Conservation (phyloP, 1,284 basidiomycete genomes). For the Ceratobasidium theobromae region DNA sequence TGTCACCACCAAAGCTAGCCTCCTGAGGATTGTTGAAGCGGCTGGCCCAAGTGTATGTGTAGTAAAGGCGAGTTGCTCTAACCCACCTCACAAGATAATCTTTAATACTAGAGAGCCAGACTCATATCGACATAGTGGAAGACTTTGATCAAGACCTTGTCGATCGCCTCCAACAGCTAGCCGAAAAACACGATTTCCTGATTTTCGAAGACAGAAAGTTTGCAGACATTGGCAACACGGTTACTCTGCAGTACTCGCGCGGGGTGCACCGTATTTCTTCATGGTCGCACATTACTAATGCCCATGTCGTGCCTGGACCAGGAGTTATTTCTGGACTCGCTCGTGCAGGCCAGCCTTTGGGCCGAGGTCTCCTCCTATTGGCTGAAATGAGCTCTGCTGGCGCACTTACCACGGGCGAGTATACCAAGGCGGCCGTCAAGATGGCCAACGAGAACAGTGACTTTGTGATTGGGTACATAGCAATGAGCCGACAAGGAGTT, state of each 20-base stretch:
- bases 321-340: slow-evolving; percentile 89
- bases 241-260: slow-evolving; percentile 89
- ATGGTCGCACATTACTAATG: slow-evolving; percentile 98
- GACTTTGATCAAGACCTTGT: slow-evolving; percentile 84
- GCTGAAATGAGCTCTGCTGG: slow-evolving; percentile 97
- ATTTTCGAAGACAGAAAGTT: slow-evolving; percentile 99
- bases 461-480: slow-evolving; percentile 96
- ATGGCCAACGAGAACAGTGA: slow-evolving; percentile 82
- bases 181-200: slow-evolving; percentile 85
- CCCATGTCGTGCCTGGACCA: slow-evolving; percentile 92
- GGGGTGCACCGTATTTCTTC: slow-evolving; percentile 93
- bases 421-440: slow-evolving; percentile 82
- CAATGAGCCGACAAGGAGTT: slow-evolving; percentile 79
- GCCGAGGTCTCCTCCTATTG: slow-evolving; percentile 85
- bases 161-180: slow-evolving; percentile 68
- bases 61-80: slow-evolving; percentile 72
- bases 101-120: slow-evolving; percentile 54
- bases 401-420: slow-evolving; percentile 79
- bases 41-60: slow-evolving; percentile 91
- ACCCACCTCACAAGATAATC: not conserved
- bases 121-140: slow-evolving; percentile 94
- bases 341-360: slow-evolving; percentile 80
- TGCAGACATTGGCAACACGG: slow-evolving; percentile 99
- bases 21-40: slow-evolving; percentile 83
- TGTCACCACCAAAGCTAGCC: slow-evolving; percentile 79